phyloP scores from a whole-genome alignment of 768 basidiomycete species.

The Naganishia vishniacii region DNA sequence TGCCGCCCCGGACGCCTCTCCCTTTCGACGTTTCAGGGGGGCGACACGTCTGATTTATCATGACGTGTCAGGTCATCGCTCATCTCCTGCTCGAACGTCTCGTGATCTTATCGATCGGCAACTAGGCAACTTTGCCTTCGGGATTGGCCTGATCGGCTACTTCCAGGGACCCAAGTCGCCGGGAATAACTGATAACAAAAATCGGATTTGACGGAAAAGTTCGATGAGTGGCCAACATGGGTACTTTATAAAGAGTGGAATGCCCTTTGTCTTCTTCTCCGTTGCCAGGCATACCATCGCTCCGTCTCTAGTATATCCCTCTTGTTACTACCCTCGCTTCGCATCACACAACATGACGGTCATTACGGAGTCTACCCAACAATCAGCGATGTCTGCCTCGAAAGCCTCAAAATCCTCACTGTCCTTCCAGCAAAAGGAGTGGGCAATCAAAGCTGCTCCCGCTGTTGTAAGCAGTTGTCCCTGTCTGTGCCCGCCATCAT shows the following conservation, averaged over 20 bases:
- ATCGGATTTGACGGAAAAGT: constrained; percentile 17
- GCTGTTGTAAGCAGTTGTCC: constrained; percentile 32
- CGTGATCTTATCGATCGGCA: constrained; percentile 15
- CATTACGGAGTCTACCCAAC: background rate
- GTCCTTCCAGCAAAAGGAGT: constrained; percentile 23
- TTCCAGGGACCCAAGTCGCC: background rate
- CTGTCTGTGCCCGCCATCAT: background rate
- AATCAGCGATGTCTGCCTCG: background rate
- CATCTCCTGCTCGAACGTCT: background rate
- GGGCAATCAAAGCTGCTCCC: constrained; percentile 40
- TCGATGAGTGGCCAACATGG: constrained; percentile 2
- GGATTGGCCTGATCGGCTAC: constrained; percentile 1
- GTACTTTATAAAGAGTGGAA: too few relatives aligned
- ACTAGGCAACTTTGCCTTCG: background rate
- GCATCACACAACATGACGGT: background rate
- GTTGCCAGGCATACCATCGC: too few relatives aligned
- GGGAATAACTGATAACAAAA: constrained; percentile 11
- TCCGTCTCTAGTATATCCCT: background rate
- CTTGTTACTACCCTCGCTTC: background rate
- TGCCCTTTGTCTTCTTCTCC: too few relatives aligned
- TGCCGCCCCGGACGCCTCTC: too few relatives aligned
- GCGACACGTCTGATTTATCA: too few relatives aligned
- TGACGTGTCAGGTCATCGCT: too few relatives aligned
- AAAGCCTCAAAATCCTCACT: background rate
- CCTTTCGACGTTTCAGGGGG: too few relatives aligned